phyloP scores from a whole-genome alignment of 768 basidiomycete species.

The Pleurotus giganteus region DNA sequence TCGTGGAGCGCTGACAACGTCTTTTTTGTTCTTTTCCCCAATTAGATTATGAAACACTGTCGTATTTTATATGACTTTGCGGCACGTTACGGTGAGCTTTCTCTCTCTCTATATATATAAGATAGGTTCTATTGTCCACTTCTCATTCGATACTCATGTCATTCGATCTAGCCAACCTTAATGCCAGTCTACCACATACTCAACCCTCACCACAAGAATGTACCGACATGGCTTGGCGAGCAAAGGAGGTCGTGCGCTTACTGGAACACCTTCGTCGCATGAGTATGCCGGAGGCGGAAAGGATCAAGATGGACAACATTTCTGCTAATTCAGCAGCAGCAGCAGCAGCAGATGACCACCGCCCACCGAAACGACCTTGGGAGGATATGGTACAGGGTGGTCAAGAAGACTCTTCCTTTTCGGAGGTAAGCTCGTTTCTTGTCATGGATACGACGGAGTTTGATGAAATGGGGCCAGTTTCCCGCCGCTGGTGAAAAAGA shows the following conservation, averaged over 20 bases:
- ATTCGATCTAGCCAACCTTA: conserved; percentile 36
- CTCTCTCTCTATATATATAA: conserved; percentile 4
- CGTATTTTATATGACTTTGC: conserved; percentile 62
- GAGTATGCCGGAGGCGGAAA: conserved; percentile 34
- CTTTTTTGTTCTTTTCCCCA: conserved; percentile 1
- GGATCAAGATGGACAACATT: conserved; percentile 26
- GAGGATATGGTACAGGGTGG: conserved; percentile 58
- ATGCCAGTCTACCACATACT: conserved; percentile 41
- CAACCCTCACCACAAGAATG: conserved; percentile 59
- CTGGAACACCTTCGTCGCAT: conserved; percentile 58
- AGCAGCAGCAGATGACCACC: conserved; percentile 44
- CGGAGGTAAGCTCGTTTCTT: conserved; percentile 28
- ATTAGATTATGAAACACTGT: conserved; percentile 63
- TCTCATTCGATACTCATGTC: neutral
- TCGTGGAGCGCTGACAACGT: conserved; percentile 10
- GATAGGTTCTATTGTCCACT: conserved; percentile 9
- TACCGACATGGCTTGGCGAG: conserved; percentile 67
- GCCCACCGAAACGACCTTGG: conserved; percentile 78
- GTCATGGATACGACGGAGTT: neutral
- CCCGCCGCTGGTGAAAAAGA: conserved; percentile 32
- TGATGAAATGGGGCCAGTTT: conserved; percentile 17
- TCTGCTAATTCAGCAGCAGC: conserved; percentile 19
- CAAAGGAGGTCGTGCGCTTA: conserved; percentile 64
- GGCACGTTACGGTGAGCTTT: conserved; percentile 53
- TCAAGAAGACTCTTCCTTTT: conserved; percentile 15